These are phyloP conservation scores for Backusella tarrabulga DNA, from an alignment of 192 early-diverging fungal species.

Conservation along the genomic window DNA sequence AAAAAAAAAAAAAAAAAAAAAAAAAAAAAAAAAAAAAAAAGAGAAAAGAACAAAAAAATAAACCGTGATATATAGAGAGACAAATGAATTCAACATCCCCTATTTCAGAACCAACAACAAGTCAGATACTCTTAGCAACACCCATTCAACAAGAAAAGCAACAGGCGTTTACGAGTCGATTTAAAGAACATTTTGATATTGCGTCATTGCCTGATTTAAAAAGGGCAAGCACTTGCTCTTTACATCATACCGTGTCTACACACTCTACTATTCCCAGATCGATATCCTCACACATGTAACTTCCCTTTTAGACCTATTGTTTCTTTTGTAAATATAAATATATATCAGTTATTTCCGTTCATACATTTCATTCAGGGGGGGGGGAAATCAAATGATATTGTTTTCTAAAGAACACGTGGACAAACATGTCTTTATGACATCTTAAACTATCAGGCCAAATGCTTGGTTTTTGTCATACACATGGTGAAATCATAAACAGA, in stretches of 20 bases:
- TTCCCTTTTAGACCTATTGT: background rate
- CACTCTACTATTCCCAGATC: background rate
- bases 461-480: too few relatives aligned
- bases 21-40: background rate
- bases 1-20: background rate
- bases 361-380: background rate
- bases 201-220: constrained; percentile 1
- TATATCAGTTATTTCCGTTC: background rate
- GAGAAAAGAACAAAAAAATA: background rate
- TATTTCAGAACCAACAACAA: background rate
- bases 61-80: background rate
- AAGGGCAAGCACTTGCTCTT: background rate
- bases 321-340: background rate
- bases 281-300: background rate
- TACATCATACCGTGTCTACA: background rate
- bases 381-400: background rate
- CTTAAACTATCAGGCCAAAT: background rate
- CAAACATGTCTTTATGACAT: background rate
- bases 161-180: background rate
- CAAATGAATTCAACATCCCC: background rate
- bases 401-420: background rate
- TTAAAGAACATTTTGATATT: constrained; percentile 15
- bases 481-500: too few relatives aligned
- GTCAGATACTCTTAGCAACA: background rate
- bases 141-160: background rate